Evolutionary conservation across 495 filamentous ascomycete genomes (phyloP).

Genomic region (Letharia columbiana): DNA sequence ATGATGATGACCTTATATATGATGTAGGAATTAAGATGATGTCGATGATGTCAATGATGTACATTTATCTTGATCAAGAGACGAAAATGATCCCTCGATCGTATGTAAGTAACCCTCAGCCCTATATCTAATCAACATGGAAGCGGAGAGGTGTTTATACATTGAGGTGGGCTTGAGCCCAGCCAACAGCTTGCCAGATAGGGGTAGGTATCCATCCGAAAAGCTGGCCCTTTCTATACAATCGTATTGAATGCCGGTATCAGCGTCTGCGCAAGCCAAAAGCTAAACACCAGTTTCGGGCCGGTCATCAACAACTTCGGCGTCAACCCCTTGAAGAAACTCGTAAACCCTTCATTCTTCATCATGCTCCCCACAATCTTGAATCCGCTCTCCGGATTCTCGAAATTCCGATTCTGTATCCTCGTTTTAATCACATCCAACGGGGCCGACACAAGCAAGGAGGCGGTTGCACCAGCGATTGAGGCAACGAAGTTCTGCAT

Average conservation of each 20-base stretch:
- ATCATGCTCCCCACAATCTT: conserved; percentile 84
- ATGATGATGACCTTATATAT: not conserved
- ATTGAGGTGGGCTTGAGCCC: not conserved
- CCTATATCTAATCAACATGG: conserved; percentile 7
- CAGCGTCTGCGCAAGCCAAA: conserved; percentile 95
- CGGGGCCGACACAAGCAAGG: conserved; percentile 85
- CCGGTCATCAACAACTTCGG: conserved; percentile 98
- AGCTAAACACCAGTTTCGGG: conserved; percentile 97
- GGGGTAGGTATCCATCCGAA: not conserved
- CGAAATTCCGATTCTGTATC: conserved; percentile 99
- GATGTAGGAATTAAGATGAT: not conserved
- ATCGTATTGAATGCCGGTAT: conserved; percentile 64
- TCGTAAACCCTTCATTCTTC: conserved; percentile 69
- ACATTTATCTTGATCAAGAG: not conserved
- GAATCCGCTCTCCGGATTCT: conserved; percentile 91
- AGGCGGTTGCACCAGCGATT: conserved; percentile 85
- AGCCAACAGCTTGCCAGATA: not conserved
- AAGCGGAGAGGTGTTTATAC: conserved; percentile 16
- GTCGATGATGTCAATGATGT: too few relatives aligned
- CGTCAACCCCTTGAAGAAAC: conserved; percentile 96
- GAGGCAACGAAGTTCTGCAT: conserved; percentile 96
- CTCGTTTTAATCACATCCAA: conserved; percentile 98
- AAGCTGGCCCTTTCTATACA: conserved; percentile 31
- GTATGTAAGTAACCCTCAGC: not conserved
- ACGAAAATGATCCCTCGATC: not conserved